Base-by-base conservation (phyloP, 495 filamentous ascomycete species). In the Penicillium atrosanguineum region DNA sequence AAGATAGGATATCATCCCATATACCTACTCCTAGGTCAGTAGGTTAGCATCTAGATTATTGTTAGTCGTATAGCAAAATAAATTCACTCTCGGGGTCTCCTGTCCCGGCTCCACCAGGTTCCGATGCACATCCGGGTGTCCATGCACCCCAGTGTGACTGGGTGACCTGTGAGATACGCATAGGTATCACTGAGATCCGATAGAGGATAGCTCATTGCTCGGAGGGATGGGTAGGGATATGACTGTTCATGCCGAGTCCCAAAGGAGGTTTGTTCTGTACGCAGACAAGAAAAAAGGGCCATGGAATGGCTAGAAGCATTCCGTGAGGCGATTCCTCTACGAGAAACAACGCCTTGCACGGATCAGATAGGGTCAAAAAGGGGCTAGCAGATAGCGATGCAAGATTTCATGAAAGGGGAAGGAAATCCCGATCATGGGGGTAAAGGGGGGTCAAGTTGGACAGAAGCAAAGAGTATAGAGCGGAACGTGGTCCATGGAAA, bases 401-500 rank as follows among this genome's bases (percentile, higher is more conserved):
- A 40, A 40, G 19, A 7, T 19, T 20, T 40, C 37, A 40, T 14
- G 31, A 40, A 23, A 26, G 36, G 4, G 34, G 21, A 5, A 23
- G 18, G 46, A 25, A 19, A 15, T 9, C 7, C 14, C 26, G 31
- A 12, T 8, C 31, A 34, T 14, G 11, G 31, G 14, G 25, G 40
- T n/a, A 16, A 20, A 20, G 16, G 23, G 8, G 19, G 26, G 38
- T 4, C 14, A 23, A 29, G 16, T 39, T 7, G 19, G 0, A 15
- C 18, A 19, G n/a, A 11, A 15, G 45, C 26, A 41, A 42, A 41
- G 39, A 43, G 31, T 51, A 45, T 48, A 50, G 21, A 44, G 21
- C 36, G 50, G 45, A 56, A 56, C 53, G 53, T 53, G 49, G 49
- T 50, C 59, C 54, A 53, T 61, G 59, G 58, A 42, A 53, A 44